phyloP scores from a whole-genome alignment of 805 yeast species.

The Saccharomyces mikatae region DNA sequence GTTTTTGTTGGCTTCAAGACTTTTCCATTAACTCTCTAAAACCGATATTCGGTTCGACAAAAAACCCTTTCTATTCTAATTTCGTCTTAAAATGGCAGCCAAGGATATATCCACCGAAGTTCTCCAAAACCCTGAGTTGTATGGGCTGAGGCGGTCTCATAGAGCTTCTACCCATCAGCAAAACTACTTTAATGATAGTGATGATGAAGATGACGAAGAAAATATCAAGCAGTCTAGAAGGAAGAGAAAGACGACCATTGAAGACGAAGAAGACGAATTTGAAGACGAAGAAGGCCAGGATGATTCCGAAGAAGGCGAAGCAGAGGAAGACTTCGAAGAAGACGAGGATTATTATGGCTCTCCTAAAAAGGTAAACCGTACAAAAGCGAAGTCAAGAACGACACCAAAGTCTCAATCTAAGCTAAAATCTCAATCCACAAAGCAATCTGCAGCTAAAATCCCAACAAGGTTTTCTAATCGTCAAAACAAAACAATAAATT shows the following conservation, averaged over 20 bases:
- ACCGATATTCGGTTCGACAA: background rate
- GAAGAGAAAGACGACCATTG: slow-evolving; percentile 14
- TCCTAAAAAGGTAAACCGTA: slow-evolving; percentile 6
- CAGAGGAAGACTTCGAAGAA: slow-evolving; percentile 9
- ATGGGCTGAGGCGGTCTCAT: slow-evolving; percentile 71
- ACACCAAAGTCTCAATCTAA: slow-evolving; percentile 7
- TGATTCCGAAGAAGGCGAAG: slow-evolving; percentile 25
- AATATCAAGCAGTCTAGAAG: slow-evolving; percentile 15
- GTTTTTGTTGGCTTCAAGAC: slow-evolving; percentile 4
- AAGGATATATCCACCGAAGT: slow-evolving; percentile 45
- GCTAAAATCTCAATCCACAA: background rate
- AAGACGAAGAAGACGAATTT: slow-evolving; percentile 23
- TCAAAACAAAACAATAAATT: slow-evolving; percentile 56
- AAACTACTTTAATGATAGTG: slow-evolving; percentile 18
- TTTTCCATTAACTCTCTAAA: background rate
- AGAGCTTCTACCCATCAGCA: slow-evolving; percentile 40
- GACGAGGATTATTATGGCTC: slow-evolving; percentile 17
- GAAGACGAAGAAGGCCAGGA: slow-evolving; percentile 23
- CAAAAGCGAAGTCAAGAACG: background rate
- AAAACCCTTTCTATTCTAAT: background rate
- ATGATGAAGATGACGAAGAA: slow-evolving; percentile 29
- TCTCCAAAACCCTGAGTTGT: slow-evolving; percentile 67
- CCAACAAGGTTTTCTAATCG: slow-evolving; percentile 77
- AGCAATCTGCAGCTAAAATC: slow-evolving; percentile 15
- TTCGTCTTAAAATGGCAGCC: slow-evolving; percentile 4